phyloP scores from a whole-genome alignment of 805 yeast genomes.

The Maudiozyma bulderi region DNA sequence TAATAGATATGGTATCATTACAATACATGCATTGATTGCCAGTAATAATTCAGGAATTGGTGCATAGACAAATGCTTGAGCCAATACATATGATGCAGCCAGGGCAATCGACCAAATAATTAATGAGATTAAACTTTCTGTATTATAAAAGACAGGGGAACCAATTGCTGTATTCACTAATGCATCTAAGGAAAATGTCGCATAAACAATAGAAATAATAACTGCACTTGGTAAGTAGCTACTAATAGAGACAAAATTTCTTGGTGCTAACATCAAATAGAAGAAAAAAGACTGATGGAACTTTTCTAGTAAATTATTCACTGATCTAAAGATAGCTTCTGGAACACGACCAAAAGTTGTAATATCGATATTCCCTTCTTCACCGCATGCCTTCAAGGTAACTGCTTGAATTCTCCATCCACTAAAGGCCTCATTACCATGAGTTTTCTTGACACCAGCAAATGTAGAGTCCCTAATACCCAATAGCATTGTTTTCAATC shows the following conservation, averaged over 20 bases:
- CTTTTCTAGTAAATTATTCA: slow-evolving; percentile 86
- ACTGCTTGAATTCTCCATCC: slow-evolving; percentile 95
- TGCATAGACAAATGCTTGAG: slow-evolving; percentile 6
- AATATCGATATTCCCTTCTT: slow-evolving; percentile 59
- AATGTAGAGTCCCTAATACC: slow-evolving; percentile 64
- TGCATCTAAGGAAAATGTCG: slow-evolving; percentile 55
- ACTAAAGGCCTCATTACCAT: slow-evolving; percentile 84
- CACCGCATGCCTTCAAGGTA: slow-evolving; percentile 63
- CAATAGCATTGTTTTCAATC: slow-evolving; percentile 48
- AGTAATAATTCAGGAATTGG: slow-evolving; percentile 14
- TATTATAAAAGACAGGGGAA: slow-evolving; percentile 9
- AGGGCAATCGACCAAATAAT: slow-evolving; percentile 25
- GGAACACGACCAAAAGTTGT: slow-evolving; percentile 87
- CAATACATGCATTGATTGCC: slow-evolving; percentile 6
- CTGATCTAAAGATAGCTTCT: slow-evolving; percentile 79
- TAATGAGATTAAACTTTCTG: slow-evolving; percentile 14
- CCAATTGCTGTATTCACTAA: slow-evolving; percentile 32
- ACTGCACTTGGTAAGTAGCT: slow-evolving; percentile 85
- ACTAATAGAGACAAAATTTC: slow-evolving; percentile 81
- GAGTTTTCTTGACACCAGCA: slow-evolving; percentile 54
- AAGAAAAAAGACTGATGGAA: slow-evolving; percentile 96
- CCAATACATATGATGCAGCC: slow-evolving; percentile 19
- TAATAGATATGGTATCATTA: neutral
- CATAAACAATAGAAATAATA: slow-evolving; percentile 56
- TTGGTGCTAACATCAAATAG: slow-evolving; percentile 71